phyloP scores from a whole-genome alignment of 805 yeast species.

The Dipodascus geniculatus region DNA sequence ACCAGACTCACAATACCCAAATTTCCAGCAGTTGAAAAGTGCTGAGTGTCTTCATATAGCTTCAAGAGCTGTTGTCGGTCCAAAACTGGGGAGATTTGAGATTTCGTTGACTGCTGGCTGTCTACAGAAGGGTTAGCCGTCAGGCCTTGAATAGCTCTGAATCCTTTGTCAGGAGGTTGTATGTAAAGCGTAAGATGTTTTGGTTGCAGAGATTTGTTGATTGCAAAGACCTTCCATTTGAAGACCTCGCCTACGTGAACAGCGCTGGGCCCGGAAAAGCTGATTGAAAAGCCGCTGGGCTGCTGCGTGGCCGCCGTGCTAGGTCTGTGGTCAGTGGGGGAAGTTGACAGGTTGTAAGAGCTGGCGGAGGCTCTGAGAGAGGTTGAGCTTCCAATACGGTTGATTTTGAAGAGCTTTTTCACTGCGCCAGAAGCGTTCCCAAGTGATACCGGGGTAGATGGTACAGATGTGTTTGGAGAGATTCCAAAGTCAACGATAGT shows the following conservation, averaged over 20 bases:
- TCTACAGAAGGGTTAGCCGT: no score
- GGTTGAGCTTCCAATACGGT: not conserved
- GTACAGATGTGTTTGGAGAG: conserved; percentile 3
- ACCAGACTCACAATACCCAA: conserved; percentile 52
- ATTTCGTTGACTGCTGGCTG: not conserved
- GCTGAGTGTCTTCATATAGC: not conserved
- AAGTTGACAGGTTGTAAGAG: not conserved
- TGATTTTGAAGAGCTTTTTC: not conserved
- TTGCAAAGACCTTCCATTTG: conserved; percentile 53
- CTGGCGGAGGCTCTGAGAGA: not conserved
- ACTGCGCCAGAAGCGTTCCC: not conserved
- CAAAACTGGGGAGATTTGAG: not conserved
- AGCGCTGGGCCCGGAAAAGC: conserved; percentile 51
- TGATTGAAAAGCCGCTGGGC: conserved; percentile 32
- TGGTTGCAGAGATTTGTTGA: conserved; percentile 43
- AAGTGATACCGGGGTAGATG: not conserved
- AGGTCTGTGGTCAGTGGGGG: not conserved
- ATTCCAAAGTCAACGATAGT: conserved; percentile 25
- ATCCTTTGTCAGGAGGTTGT: conserved; percentile 22
- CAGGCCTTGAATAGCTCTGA: not conserved
- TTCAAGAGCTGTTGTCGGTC: not conserved
- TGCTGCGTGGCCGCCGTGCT: conserved; percentile 13
- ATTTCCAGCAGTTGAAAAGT: conserved; percentile 28
- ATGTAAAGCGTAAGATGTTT: conserved; percentile 42
- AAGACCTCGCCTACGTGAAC: conserved; percentile 49